Base-by-base conservation (phyloP, 2,329 filamentous ascomycete genomes). In the Colletotrichum coccodes region DNA sequence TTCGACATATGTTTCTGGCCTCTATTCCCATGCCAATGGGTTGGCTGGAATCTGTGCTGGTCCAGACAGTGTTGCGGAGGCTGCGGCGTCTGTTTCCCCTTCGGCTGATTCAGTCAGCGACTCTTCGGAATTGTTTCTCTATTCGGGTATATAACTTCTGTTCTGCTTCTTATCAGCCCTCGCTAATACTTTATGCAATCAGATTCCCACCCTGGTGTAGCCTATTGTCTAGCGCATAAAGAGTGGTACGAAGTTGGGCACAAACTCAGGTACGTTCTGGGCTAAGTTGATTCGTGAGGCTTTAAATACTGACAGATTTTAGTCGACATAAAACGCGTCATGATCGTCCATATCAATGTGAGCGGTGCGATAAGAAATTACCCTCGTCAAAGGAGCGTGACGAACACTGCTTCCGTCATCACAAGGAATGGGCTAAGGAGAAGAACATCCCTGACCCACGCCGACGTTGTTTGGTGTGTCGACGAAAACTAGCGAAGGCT, bases 1-100 rank as follows among this genome's bases (percentile, higher is more conserved):
- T 21, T 38, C 12, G 16, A 26, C 57, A 40, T 44, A n/a, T 26
- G 44, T 6, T 16, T 30, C 44, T 21, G 44, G 42, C 57, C 32
- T 38, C 11, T n/a, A 36, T 47, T 23, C 57, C 30, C 21, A 34
- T 38, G 21, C 6, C 44, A 30, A 21, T 49, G 57, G 42, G 42
- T 36, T 36, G 57, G 57, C 30, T 60, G 57, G 32, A 28, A 28
- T 49, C 57, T 49, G 44, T 50, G 30, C 30, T 36, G 57, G 57
- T 32, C 32, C 57, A 11, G 2, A 28, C 7, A 18, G 1, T 16
- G 16, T 49, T n/a, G 6, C 18, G 2, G 6, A 14, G 36, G 3
- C n/a, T 2, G 8, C 14, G 5, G 6, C 9, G 2, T 36, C 16
- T 8, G 8, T 26, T 2, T 4, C 18, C 23, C n/a, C 36, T 11